These are phyloP conservation scores for Lentinus polychrous DNA, from an alignment of 1,284 basidiomycete species.

Conservation along the genomic window DNA sequence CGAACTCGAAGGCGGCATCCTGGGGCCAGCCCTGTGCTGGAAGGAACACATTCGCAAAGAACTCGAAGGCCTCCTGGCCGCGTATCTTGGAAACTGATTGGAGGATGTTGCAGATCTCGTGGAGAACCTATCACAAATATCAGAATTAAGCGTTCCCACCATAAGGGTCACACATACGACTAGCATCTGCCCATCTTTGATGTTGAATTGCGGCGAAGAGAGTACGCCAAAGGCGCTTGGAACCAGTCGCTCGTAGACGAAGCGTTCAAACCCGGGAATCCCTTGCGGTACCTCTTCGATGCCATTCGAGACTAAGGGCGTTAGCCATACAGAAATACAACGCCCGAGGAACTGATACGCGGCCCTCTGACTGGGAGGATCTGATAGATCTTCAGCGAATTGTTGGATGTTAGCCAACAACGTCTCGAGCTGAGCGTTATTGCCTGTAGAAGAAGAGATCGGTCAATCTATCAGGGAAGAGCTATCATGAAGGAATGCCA, in stretches of 20 bases:
- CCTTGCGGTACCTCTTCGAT: slow-evolving; percentile 36
- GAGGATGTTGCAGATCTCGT: slow-evolving; percentile 82
- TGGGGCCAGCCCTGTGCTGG: slow-evolving; percentile 86
- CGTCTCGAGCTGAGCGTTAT: slow-evolving; percentile 70
- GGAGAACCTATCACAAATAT: slow-evolving; percentile 55
- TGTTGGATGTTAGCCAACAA: slow-evolving; percentile 72
- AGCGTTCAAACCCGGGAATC: slow-evolving; percentile 89
- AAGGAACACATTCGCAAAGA: slow-evolving; percentile 75
- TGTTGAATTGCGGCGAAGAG: slow-evolving; percentile 75
- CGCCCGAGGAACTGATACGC: slow-evolving; percentile 79
- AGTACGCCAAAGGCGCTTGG: slow-evolving; percentile 83
- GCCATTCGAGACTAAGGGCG: slow-evolving; percentile 35
- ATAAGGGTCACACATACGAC: slow-evolving; percentile 48
- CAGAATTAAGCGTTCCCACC: slow-evolving; percentile 1
- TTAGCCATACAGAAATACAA: slow-evolving; percentile 79
- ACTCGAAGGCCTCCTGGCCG: slow-evolving; percentile 81
- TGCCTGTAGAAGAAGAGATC: slow-evolving; percentile 43
- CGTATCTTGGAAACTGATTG: slow-evolving; percentile 76
- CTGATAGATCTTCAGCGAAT: slow-evolving; percentile 70
- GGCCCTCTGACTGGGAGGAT: slow-evolving; percentile 71
- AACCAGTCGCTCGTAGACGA: slow-evolving; percentile 86
- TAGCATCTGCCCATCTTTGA: slow-evolving; percentile 82
- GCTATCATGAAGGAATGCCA: slow-evolving; percentile 11
- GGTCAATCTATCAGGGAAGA: neutral
- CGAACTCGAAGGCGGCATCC: slow-evolving; percentile 74